phyloP scores from a whole-genome alignment of 2,329 filamentous ascomycete genomes.

The Verruconis gallopava region DNA sequence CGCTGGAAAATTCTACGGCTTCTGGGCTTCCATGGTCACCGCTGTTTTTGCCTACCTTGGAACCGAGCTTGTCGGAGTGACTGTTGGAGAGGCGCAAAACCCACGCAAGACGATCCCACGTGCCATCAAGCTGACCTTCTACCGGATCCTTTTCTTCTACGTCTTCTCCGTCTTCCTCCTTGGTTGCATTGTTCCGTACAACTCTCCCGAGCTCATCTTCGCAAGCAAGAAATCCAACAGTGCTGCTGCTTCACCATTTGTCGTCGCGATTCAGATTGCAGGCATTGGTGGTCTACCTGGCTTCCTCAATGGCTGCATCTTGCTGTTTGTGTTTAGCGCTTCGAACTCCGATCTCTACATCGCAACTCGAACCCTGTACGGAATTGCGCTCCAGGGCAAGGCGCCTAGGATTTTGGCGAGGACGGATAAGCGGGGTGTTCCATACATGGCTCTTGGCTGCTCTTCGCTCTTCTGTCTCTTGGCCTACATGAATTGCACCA shows the following conservation, averaged over 20 bases:
- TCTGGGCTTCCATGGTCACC: conserved; percentile 59
- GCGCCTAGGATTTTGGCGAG: conserved; percentile 59
- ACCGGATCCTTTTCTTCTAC: conserved; percentile 73
- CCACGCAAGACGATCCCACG: conserved; percentile 63
- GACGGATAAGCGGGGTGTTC: conserved; percentile 60
- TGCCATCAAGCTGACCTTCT: conserved; percentile 70
- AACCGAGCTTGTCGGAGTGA: conserved; percentile 62
- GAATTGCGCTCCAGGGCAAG: conserved; percentile 57
- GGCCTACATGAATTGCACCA: conserved; percentile 44
- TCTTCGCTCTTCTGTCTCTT: conserved; percentile 52
- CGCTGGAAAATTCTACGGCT: conserved; percentile 30
- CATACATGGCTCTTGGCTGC: conserved; percentile 49
- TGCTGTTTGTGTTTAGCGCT: conserved; percentile 64
- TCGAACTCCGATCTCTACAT: conserved; percentile 69
- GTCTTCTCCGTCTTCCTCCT: conserved; percentile 59
- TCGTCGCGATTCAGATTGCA: conserved; percentile 55
- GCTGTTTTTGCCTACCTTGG: conserved; percentile 67
- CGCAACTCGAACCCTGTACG: conserved; percentile 59
- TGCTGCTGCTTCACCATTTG: conserved; percentile 59
- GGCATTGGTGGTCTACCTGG: conserved; percentile 50
- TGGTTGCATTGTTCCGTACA: conserved; percentile 64
- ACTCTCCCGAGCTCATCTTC: conserved; percentile 47
- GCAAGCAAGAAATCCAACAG: conserved; percentile 31
- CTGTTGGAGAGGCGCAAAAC: conserved; percentile 68
- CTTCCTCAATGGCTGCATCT: conserved; percentile 61